Evolutionary conservation across 352 stramenopile genomes (phyloP), one percentile per base, ranked within the genome.

Genomic region (Phytophthora nicotianae): DNA sequence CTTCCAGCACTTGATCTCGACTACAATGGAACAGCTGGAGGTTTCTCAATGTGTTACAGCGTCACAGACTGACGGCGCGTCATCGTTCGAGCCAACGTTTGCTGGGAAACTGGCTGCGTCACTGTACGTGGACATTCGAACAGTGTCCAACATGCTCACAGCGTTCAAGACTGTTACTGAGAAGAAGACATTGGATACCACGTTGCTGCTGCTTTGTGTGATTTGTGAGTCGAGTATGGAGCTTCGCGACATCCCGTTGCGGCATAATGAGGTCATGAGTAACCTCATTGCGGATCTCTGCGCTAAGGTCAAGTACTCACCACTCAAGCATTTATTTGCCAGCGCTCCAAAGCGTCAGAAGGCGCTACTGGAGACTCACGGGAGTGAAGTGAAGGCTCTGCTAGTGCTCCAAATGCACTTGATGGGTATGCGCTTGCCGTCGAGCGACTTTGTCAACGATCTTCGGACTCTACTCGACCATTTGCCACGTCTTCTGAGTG

Each of bases 391-490:
- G 49, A 98, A 98, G 75, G 70, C 81, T 2, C 88, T 92, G 13
- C 70, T 97, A 19, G 78, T 99, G 47, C 54, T 99, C 8, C 97
- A 99, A 77, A 97, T 98, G 65, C 93, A 98, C 71, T 79, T 99
- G 51, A 83, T 92, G 62, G 86, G 89, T 11, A 72, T 92, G 32
- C 83, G 88, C 14, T 82, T 99, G 64, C 98, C 98, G 2, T 99
- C 99, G 20, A 98, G 87, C 55, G 98, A 99, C 72, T 99, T 99
- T 68, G 83, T 90, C 17, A 99, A 98, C 58, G 98, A 99, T 68
- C 92, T 98, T 20, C 93, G 92, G 17, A 93, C 83, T 50, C 82
- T 99, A 24, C 70, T 99, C 40, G 97, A 99, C 57, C 97, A 99
- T 56, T 58, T 98, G 16, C 87, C 95, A 20, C 93, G 98, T 33